Evolutionary conservation across 352 stramenopile genomes (phyloP).

Genomic region (Globisporangium takayamanum): DNA sequence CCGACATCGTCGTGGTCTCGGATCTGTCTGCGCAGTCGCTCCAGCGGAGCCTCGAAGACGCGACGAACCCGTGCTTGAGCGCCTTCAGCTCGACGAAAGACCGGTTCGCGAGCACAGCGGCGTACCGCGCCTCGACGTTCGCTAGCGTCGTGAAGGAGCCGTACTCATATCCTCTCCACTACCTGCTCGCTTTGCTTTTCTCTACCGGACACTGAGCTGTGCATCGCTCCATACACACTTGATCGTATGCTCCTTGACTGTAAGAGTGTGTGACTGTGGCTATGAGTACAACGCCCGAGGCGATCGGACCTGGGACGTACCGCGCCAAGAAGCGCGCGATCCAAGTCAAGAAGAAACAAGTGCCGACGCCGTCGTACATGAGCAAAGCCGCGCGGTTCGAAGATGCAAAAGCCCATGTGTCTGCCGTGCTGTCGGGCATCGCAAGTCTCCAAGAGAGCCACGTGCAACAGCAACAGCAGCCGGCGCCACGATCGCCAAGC

Average conservation of each 20-base stretch:
- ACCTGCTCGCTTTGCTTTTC: background rate
- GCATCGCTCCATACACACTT: too few species aligned
- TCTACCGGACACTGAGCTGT: too few species aligned
- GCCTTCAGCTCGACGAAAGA: slow-evolving; percentile 63
- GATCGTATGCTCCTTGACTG: slow-evolving; percentile 8
- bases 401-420: slow-evolving; percentile 46
- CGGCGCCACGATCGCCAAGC: background rate
- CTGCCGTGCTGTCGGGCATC: slow-evolving; percentile 24
- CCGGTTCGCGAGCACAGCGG: slow-evolving; percentile 53
- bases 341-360: slow-evolving; percentile 53
- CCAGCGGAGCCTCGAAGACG: slow-evolving; percentile 35
- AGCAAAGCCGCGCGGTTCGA: slow-evolving; percentile 54
- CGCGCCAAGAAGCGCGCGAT: slow-evolving; percentile 48
- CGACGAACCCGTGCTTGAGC: slow-evolving; percentile 38
- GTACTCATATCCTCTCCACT: slow-evolving; percentile 24
- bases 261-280: background rate
- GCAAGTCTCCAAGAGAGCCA: background rate
- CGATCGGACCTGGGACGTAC: slow-evolving; percentile 57
- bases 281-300: slow-evolving; percentile 29
- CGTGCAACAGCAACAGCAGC: background rate
- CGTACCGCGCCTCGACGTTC: slow-evolving; percentile 62
- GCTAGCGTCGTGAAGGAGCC: slow-evolving; percentile 68
- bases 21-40: slow-evolving; percentile 22
- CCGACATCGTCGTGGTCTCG: too few species aligned
- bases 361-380: slow-evolving; percentile 45